Conservation (phyloP, 306 rosid species). For the Acacia melanoxylon region DNA sequence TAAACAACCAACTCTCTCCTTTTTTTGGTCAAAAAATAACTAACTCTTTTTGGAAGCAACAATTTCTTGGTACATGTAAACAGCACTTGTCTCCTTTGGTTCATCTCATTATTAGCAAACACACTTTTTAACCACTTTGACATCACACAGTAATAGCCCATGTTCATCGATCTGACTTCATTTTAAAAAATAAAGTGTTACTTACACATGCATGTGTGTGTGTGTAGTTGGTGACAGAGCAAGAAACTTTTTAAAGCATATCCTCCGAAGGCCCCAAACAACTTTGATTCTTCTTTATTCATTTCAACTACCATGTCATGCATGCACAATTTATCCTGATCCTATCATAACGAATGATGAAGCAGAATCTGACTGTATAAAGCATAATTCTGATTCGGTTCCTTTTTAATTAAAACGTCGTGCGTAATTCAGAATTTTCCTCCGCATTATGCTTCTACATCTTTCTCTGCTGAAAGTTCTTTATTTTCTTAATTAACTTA, state of each 20-base stretch:
- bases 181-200: neutral
- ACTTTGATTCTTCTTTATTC: neutral
- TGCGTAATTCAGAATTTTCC: neutral
- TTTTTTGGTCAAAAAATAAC: neutral
- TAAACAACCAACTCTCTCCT: neutral
- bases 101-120: neutral
- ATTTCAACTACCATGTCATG: neutral
- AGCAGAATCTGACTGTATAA: neutral
- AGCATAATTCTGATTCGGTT: no score
- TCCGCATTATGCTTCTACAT: neutral
- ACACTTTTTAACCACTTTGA: neutral
- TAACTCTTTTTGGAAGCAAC: neutral
- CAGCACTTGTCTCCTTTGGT: neutral
- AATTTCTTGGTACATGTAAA: neutral
- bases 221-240: neutral
- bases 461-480: no score
- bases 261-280: neutral
- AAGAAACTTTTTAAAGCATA: neutral
- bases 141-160: neutral
- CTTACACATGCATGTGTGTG: neutral
- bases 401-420: neutral
- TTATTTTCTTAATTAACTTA: no score
- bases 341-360: neutral
- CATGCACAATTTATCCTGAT: constrained; percentile 11
- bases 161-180: no score